These are phyloP conservation scores for Diaporthe vexans DNA, from an alignment of 2,329 filamentous ascomycete species.

Conservation along the genomic window DNA sequence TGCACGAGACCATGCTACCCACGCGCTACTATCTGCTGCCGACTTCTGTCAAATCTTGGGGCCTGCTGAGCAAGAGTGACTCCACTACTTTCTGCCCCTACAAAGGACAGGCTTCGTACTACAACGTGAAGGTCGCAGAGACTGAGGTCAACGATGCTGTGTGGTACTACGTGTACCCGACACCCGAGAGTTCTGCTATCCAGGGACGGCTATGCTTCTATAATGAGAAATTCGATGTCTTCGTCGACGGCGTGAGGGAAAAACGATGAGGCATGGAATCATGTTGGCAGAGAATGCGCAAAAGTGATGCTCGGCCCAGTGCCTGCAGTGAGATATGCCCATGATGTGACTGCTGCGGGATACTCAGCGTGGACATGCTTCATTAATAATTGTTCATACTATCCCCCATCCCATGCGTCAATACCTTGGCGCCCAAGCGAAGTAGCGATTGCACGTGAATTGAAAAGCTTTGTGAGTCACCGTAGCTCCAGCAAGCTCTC, in stretches of 20 bases:
- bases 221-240: constrained; percentile 77
- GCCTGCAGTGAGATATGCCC: neutral
- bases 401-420: no score
- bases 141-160: constrained; percentile 63
- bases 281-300: neutral
- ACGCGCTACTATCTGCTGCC: constrained; percentile 71
- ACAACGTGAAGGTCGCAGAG: constrained; percentile 64
- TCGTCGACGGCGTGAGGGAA: constrained; percentile 63
- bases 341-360: no score
- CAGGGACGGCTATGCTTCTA: constrained; percentile 74
- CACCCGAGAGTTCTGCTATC: constrained; percentile 67
- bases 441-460: neutral
- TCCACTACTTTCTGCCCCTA: constrained; percentile 75
- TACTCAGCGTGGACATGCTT: neutral
- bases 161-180: constrained; percentile 74
- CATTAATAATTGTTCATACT: neutral
- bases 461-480: neutral
- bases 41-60: constrained; percentile 59
- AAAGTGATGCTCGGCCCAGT: neutral
- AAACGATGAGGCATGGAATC: neutral
- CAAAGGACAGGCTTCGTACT: constrained; percentile 76
- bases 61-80: constrained; percentile 62
- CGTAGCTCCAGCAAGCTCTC: neutral
- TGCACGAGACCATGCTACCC: constrained; percentile 73
- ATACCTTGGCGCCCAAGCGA: neutral